Base-by-base conservation (phyloP, 768 basidiomycete species). In the Tylopilus sp. region DNA sequence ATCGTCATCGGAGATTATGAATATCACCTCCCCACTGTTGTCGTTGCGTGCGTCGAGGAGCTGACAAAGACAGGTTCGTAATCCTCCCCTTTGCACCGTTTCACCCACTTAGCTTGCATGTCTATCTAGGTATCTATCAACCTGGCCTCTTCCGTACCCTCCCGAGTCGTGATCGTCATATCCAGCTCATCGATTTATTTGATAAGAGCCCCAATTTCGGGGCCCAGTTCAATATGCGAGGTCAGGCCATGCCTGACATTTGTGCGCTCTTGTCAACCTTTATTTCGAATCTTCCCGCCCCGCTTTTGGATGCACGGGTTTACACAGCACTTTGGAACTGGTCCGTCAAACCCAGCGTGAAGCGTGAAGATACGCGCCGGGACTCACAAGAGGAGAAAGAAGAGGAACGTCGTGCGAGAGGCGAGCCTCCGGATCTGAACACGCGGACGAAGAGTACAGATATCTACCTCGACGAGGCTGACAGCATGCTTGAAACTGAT, bases 201-300 rank as follows among this genome's bases (percentile, higher is more conserved):
- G 72, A 78, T 54, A 62, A 66, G 19, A 66, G 63, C 29, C 44
- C 63, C 11, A 52, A 62, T 45, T 52, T 65, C 48, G 58, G 63
- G 34, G 46, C 60, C 28, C 26, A 63, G 19, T 61, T 64, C 50
- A 57, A 47, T 52, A 67, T 74, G 57, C 69, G 64, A 2, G 62
- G 65, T 7, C 75, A 77, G 56, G 55, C 68, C 1, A 76, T 74
- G 56, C 68, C 76, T 1, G 74, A 77, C 53, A 65, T 79, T 36
- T 75, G 75, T 59, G 76, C 77, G 0, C 66, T 80, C 31, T 60
- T 83, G 24, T 73, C 76, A 13, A 71, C 74, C 2, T 83, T 76
- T 55, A 70, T 83, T 48, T 72, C 74, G 17, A 71, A 74, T 47
- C 69, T 83, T 8, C 77, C 81, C 1, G 65, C 66, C 44, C 75